These are phyloP conservation scores for Alternaria arbusti DNA, from an alignment of 2,329 filamentous ascomycete species.

Conservation along the genomic window DNA sequence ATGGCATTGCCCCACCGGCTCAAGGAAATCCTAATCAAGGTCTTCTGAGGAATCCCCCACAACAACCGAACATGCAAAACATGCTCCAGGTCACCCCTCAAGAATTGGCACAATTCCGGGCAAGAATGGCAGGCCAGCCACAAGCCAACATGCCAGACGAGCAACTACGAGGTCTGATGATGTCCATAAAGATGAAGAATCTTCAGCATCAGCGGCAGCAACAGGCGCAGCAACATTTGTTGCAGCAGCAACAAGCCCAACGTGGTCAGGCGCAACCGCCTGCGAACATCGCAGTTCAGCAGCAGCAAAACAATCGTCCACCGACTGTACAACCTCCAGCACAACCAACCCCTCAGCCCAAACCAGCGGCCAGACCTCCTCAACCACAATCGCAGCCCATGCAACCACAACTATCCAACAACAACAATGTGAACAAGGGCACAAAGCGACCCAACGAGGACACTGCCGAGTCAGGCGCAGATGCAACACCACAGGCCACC, in stretches of 20 bases:
- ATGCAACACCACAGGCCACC: slow-evolving; percentile 45
- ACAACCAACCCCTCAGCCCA: slow-evolving; percentile 32
- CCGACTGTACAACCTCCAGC: slow-evolving; percentile 28
- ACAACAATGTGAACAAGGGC: slow-evolving; percentile 30
- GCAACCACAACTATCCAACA: slow-evolving; percentile 26
- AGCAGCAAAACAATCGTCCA: slow-evolving; percentile 32
- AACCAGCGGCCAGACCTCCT: slow-evolving; percentile 21
- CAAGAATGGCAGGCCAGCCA: slow-evolving; percentile 32
- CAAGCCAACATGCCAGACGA: slow-evolving; percentile 38
- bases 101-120: slow-evolving; percentile 50
- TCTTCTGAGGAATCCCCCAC: slow-evolving; percentile 36
- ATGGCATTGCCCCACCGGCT: slow-evolving; percentile 45
- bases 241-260: slow-evolving; percentile 12
- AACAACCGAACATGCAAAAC: slow-evolving; percentile 25
- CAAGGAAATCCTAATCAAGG: slow-evolving; percentile 47
- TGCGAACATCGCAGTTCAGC: slow-evolving; percentile 11
- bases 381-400: slow-evolving; percentile 27
- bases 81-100: slow-evolving; percentile 44
- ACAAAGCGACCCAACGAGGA: slow-evolving; percentile 52
- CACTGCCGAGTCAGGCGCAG: slow-evolving; percentile 45
- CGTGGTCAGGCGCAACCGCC: slow-evolving; percentile 14
- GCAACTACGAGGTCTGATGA: slow-evolving; percentile 35
- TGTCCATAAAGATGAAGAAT: slow-evolving; percentile 29
- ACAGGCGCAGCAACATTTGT: slow-evolving; percentile 14
- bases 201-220: slow-evolving; percentile 34